phyloP scores from a whole-genome alignment of 129 eudicot genomes.

The Escallonia rubra region DNA sequence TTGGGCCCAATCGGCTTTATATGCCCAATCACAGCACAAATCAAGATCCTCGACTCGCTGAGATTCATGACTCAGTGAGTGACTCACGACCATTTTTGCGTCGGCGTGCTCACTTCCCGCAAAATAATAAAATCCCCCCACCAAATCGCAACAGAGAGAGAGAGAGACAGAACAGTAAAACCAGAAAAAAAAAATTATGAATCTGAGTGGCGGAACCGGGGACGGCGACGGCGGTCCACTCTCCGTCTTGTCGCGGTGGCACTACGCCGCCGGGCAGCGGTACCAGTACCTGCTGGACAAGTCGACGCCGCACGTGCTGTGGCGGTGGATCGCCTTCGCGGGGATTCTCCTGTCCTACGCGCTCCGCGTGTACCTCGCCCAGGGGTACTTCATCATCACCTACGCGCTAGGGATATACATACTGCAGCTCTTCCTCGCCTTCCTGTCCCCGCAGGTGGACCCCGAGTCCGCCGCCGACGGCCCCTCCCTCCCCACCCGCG shows the following conservation, averaged over 20 bases:
- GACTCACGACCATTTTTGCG: no score
- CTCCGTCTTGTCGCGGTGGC: constrained; percentile 39
- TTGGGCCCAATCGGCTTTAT: no score
- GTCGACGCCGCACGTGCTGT: constrained; percentile 67
- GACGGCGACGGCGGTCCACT: constrained; percentile 28
- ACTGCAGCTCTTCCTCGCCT: constrained; percentile 69
- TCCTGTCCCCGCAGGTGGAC: constrained; percentile 83
- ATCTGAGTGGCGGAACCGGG: constrained; percentile 35
- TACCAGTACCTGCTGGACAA: constrained; percentile 78
- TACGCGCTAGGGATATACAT: constrained; percentile 82
- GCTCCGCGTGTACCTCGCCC: constrained; percentile 63
- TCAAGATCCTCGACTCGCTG: no score
- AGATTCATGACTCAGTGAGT: no score
- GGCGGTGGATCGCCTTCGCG: constrained; percentile 74
- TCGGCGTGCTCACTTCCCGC: not conserved
- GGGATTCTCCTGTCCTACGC: constrained; percentile 43
- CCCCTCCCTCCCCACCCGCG: constrained; percentile 70
- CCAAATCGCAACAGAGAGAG: not conserved
- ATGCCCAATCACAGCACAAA: no score
- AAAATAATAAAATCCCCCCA: not conserved
- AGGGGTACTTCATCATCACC: constrained; percentile 74
- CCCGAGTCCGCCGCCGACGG: constrained; percentile 68
- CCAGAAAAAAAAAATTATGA: constrained; percentile 26
- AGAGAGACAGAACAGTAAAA: not conserved
- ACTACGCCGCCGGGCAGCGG: constrained; percentile 48